Base-by-base conservation (phyloP, 441 rosid species). In the California macrophylla region DNA sequence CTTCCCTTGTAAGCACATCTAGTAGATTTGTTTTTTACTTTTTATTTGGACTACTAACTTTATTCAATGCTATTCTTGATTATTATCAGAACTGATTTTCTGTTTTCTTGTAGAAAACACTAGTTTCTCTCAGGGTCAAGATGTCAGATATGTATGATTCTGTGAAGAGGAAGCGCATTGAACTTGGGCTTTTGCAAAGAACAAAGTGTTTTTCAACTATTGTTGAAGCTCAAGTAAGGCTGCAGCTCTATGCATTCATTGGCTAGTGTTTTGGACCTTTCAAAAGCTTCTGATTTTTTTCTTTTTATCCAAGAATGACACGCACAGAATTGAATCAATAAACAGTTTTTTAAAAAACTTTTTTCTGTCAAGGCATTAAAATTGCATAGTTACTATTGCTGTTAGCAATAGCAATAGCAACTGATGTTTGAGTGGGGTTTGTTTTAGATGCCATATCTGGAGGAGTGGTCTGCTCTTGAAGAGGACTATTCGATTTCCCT, bases 401-500 rank as follows among this genome's bases (percentile, higher is more conserved):
- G n/a, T n/a, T n/a, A n/a, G n/a, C n/a, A n/a, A n/a, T n/a, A n/a
- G n/a, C n/a, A n/a, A n/a, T n/a, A n/a, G n/a, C n/a, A 52, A 5
- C 60, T 52, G 24, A 52, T 20, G 9, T 36, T 66, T 50, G 66
- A 13, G 16, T 67, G 24, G 38, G 54, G 18, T 40, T 73, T 61
- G 26, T 60, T 75, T 66, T 63, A 91, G 97, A 84, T 85, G 85
- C 96, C 96, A 7, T 78, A 75, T 75, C 83, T 91, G 64, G 96
- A 89, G 21, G 82, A 78, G 70, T 91, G 95, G 97, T 80, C 79
- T 10, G 77, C 54, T 0, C 25, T 85, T 15, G 87, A 85, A 79
- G 84, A 32, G n/a, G 92, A 82, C n/a, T 86, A 87, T 76, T 81
- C 76, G 68, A 40, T 8, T 68, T 85, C 86, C 21, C 66, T 91